phyloP scores from a whole-genome alignment of 2,329 filamentous ascomycete genomes.

The Massarina eburnea region DNA sequence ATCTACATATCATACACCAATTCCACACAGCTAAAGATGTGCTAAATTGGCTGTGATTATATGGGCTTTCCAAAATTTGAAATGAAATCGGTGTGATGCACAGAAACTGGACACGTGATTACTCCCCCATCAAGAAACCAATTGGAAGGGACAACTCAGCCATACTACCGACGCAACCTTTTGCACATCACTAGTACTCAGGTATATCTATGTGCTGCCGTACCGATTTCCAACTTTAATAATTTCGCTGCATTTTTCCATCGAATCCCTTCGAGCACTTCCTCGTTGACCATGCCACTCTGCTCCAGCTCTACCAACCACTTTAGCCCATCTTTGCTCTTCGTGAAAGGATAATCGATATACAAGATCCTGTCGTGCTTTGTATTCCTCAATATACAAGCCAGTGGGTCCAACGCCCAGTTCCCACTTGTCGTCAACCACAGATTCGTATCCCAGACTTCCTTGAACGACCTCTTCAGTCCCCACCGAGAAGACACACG shows the following conservation, averaged over 20 bases:
- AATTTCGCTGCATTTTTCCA: slow-evolving; percentile 52
- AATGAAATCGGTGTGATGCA: no score
- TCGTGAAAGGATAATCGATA: slow-evolving; percentile 59
- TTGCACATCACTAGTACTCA: no score
- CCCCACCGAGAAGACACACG: slow-evolving; percentile 7
- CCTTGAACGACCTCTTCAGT: slow-evolving; percentile 38
- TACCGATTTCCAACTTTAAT: no score
- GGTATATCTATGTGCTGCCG: no score
- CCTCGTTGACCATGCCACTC: slow-evolving; percentile 51
- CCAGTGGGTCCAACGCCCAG: slow-evolving; percentile 53
- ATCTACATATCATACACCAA: no score
- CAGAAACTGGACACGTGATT: no score
- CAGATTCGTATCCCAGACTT: slow-evolving; percentile 57
- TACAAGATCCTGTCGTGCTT: slow-evolving; percentile 54
- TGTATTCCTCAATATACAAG: slow-evolving; percentile 43
- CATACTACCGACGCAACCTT: no score
- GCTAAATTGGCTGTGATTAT: no score
- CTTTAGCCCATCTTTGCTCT: slow-evolving; percentile 49
- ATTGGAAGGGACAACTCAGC: no score
- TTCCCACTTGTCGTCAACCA: slow-evolving; percentile 61
- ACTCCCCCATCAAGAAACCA: no score
- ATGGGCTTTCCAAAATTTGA: no score
- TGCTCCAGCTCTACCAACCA: slow-evolving; percentile 53
- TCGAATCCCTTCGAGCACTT: slow-evolving; percentile 52
- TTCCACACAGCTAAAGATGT: no score